Evolutionary conservation across 108 stramenopile genomes (phyloP), one percentile per base, ranked within the genome.

Genomic region (Cyclotella cryptica): DNA sequence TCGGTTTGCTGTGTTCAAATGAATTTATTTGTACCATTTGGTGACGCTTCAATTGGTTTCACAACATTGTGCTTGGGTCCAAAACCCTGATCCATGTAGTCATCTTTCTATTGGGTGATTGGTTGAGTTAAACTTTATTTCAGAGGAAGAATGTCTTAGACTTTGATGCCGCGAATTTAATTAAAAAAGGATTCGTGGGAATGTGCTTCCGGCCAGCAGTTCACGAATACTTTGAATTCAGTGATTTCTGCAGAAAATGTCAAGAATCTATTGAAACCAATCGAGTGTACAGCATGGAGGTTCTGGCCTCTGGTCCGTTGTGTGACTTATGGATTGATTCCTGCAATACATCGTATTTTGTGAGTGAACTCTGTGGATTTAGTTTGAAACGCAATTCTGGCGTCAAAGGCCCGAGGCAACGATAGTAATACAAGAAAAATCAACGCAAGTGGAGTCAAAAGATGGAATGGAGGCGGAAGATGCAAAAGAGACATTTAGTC

Each of bases 1-100:
- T n/a, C n/a, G n/a, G n/a, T n/a, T n/a, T n/a, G n/a, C n/a, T n/a
- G n/a, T n/a, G n/a, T n/a, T n/a, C n/a, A n/a, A n/a, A n/a, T n/a
- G n/a, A n/a, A n/a, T n/a, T n/a, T n/a, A n/a, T n/a, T n/a, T n/a
- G n/a, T n/a, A n/a, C n/a, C n/a, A n/a, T n/a, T n/a, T n/a, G n/a
- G n/a, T n/a, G n/a, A n/a, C n/a, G n/a, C n/a, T n/a, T n/a, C n/a
- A n/a, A n/a, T n/a, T n/a, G n/a, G n/a, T n/a, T n/a, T n/a, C n/a
- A n/a, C n/a, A n/a, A n/a, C n/a, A n/a, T n/a, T n/a, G n/a, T n/a
- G n/a, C n/a, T n/a, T n/a, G n/a, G n/a, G n/a, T n/a, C 96, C 43
- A 98, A 98, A 85, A 97, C 97, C 2, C 69, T 92, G 21, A 98
- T 98, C 85, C 97, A 98, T 75, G 93, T 97, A 22, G 87, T 96